Percentiles rank a stretch among this genome's conserved stretches.
Conservation (phyloP, 1,139 yeast genomes). For the Maudiozyma humilis region DNA sequence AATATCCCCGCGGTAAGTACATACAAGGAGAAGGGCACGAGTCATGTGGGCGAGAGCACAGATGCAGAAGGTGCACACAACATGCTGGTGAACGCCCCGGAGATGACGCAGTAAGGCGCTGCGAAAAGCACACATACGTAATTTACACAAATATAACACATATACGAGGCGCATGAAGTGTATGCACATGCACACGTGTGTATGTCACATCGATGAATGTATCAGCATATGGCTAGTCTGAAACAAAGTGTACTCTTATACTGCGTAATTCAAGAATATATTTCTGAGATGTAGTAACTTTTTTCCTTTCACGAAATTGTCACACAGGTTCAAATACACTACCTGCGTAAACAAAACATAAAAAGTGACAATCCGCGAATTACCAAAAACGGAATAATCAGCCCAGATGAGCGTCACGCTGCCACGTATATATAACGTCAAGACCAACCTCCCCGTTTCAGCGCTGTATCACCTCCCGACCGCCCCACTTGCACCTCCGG, state of each 20-base stretch:
- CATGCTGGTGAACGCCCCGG: conserved; percentile 31
- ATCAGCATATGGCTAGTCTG: no score
- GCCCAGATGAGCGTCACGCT: background rate
- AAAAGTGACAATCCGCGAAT: background rate
- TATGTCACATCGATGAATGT: no score
- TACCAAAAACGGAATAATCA: background rate
- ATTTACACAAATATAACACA: background rate
- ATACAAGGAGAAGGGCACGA: conserved; percentile 87
- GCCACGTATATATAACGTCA: no score
- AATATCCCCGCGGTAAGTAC: conserved; percentile 97
- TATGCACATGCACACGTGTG: background rate
- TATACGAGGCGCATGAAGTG: no score
- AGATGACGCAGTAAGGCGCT: conserved; percentile 5
- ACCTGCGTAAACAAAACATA: background rate
- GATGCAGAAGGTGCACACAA: conserved; percentile 26
- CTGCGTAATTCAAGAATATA: no score
- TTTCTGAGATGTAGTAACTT: no score
- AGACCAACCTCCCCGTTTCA: background rate
- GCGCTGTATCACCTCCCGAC: background rate
- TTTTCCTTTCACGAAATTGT: background rate
- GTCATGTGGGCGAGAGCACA: conserved; percentile 57
- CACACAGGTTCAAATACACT: background rate
- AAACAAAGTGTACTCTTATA: no score
- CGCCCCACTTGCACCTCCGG: no score
- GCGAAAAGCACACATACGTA: background rate